Percentiles rank a stretch among this genome's conserved stretches.
Evolutionary conservation across 148 eudicot genomes (phyloP).

Genomic region (Hydrangea macrophylla): DNA sequence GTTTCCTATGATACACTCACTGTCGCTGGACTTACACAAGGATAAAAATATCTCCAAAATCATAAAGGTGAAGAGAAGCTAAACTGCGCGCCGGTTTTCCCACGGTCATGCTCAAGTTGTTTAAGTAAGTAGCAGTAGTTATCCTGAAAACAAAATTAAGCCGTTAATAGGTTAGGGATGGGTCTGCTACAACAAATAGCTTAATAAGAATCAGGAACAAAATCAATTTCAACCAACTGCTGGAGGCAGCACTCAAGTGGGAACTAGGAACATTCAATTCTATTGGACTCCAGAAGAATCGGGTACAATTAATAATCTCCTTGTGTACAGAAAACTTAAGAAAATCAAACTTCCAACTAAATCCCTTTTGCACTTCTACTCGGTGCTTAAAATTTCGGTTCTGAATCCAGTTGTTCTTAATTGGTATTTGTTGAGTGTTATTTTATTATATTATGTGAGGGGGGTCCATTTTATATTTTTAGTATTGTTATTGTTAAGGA

Average conservation of each 20-base stretch:
- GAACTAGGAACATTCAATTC: not conserved
- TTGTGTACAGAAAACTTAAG: too few relatives aligned
- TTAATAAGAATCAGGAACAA: not conserved
- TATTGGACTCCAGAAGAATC: not conserved
- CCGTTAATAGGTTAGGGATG: not conserved
- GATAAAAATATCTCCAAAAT: not conserved
- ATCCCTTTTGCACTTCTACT: too few relatives aligned
- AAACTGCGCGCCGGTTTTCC: conserved; percentile 81
- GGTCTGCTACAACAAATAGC: not conserved
- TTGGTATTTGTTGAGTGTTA: too few relatives aligned
- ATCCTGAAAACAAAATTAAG: conserved; percentile 39
- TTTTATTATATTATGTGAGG: too few relatives aligned
- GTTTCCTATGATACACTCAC: conserved; percentile 1
- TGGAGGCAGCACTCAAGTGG: not conserved
- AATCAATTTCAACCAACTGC: not conserved
- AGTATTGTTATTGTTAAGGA: too few relatives aligned
- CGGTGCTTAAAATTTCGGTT: too few relatives aligned
- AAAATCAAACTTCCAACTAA: too few relatives aligned
- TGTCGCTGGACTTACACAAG: not conserved
- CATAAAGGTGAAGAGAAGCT: conserved; percentile 73
- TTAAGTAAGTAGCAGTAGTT: conserved; percentile 80
- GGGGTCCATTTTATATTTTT: too few relatives aligned
- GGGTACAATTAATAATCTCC: not conserved
- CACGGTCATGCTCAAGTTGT: conserved; percentile 71
- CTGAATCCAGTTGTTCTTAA: too few relatives aligned